Base-by-base conservation (phyloP, 345 rosid genomes). In the Moricandia arvensis region DNA sequence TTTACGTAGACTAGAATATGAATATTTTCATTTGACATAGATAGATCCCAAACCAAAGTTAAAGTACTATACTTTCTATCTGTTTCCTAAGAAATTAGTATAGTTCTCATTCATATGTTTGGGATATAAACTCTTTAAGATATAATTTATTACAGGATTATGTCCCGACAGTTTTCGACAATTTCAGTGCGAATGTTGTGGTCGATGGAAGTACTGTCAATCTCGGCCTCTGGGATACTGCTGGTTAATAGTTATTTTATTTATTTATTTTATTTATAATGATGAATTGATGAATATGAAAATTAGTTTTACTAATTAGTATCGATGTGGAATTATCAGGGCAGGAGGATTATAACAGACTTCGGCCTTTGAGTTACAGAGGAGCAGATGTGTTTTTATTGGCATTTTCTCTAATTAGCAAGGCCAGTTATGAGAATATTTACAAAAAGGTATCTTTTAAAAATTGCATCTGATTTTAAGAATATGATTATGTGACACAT, bases 351-450 rank as follows among this genome's bases (percentile, higher is more conserved):
- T 90, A 90, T 74, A 90, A 88, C 80, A 86, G 93, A 81, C 75
- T 88, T 54, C 86, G 93, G 78, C 93, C 93, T 70, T 73, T 88
- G 66, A 90, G 96, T 75, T 90, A 90, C 76, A 87, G 96, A 84
- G 96, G 91, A 80, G 92, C 97, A 68, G 94, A 91, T 87, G 88
- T 91, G 61, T 91, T 91, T 61, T 80, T 91, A 76, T 68, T 91
- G 81, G 91, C 94, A 26, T 91, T 91, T n/a, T 91, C 97, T 43
- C 84, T 91, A 27, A 80, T 83, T 38, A 89, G 97, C 82, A 91
- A 85, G 76, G 92, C 97, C 65, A 91, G 97, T 79, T 91, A 85
- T 59, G 93, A 89, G 80, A 91, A 91, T 73, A 74, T 86, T 72
- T 17, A 87, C 83, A 91, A 91, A 75, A 91, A 89, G 5, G 62